Base-by-base conservation (phyloP, 169 alveolate species). In the Cystoisospora suis region DNA sequence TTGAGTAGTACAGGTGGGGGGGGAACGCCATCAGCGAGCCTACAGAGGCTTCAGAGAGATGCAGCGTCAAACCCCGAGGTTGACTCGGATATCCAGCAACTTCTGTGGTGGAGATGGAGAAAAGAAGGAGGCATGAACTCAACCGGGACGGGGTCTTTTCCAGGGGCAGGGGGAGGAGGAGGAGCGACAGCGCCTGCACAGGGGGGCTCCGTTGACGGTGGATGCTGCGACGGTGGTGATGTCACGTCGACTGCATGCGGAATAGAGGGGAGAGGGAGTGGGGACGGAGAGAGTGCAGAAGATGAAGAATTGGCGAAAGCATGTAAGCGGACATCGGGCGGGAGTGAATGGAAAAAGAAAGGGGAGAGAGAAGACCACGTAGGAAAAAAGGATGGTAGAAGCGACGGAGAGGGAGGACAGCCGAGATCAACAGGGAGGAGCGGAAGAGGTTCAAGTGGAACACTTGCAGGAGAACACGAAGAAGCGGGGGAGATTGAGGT, bases 31-130 rank as follows among this genome's bases (percentile, higher is more conserved):
- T 53, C 65, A 12, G 56, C 53, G 83, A 72, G 83, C 29, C 53
- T 72, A 29, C 15, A 72, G 83, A 34, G 32, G 56, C 83, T 72
- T 46, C 83, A 72, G 56, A 34, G 47, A 5, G 83, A 72, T 56
- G 83, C 83, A 12, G 83, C 83, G 1, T 40, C 36, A 29, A 72
- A 72, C 27, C 83, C 83, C 7, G 83, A 72, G 42, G 83, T 72
- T 5, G 83, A 72, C 58, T 29, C 56, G 42, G 83, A 72, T 38
- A 72, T 72, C 23, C 32, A 53, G 47, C 83, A 72, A 32, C 53
- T 72, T 46, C 83, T 72, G 27, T 34, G 17, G 56, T 72, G 83
- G 83, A 46, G 83, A 17, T 72, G 83, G 83, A 20, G 83, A 6
- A 72, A 72, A 53, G 83, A 72, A 34, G 56, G 83, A n/a, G 32